Evolutionary conservation across 768 basidiomycete species (phyloP), one percentile per base, ranked within the genome.

Genomic region (Leccinum olivaceopallidum): DNA sequence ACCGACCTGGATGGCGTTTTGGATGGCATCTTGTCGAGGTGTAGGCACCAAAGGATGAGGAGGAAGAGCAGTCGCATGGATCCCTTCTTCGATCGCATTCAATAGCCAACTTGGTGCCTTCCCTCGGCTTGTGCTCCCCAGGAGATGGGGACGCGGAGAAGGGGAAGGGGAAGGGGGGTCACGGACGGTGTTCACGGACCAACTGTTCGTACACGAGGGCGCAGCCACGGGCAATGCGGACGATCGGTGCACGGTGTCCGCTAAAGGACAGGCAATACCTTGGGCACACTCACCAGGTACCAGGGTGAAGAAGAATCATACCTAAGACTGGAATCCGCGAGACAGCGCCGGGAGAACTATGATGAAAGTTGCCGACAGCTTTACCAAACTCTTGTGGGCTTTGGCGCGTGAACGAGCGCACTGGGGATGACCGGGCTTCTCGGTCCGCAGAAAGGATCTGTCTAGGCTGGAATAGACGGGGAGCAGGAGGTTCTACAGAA

Each of bases 321-420:
- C 69, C 67, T 64, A 61, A n/a, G 37, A 26, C 22, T 22, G 44
- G 49, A 10, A 4, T 26, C 26, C n/a, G 49, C 20, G 42, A 42
- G 6, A 24, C 53, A 24, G 49, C 37, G 9, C 54, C 62, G 2
- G 66, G 67, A 9, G 63, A 66, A 53, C 64, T 66, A 26, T 37
- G 50, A 53, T n/a, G 26, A 20, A 50, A 22, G 24, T 48, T 30
- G 39, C n/a, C 42, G 53, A 24, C 12, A 12, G 8, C n/a, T 20
- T 36, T 6, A 48, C 30, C 39, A 18, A 34, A 30, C 16, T 37
- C 39, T 20, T 4, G 13, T 14, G 22, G 18, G 2, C 14, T 32
- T 37, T 24, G 53, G 13, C 39, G 36, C 2, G 24, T 18, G 16
- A 12, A 26, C 8, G 10, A 28, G 32, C 42, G 42, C 47, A 53